These are phyloP conservation scores for Eucalyptus viminalis DNA, from an alignment of 345 rosid genomes.

Conservation along the genomic window DNA sequence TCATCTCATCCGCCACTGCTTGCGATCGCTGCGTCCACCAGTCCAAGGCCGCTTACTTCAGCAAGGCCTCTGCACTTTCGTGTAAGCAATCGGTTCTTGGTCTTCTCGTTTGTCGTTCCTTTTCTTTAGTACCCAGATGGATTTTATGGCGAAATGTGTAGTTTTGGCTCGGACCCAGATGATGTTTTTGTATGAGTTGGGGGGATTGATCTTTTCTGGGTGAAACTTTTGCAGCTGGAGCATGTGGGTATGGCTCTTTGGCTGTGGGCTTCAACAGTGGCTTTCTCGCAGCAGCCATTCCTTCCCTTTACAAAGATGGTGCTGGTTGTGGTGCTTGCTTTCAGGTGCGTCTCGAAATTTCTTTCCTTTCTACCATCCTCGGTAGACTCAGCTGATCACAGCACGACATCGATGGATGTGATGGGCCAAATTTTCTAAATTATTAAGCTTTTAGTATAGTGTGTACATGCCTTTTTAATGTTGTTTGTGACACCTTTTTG, in stretches of 20 bases:
- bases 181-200: neutral
- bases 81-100: conserved; percentile 8
- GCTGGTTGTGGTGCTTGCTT: conserved; percentile 91
- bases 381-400: neutral
- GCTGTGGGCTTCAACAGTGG: conserved; percentile 60
- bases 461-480: neutral
- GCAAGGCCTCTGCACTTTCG: conserved; percentile 53
- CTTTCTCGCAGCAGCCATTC: conserved; percentile 54
- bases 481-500: neutral
- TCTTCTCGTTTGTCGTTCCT: neutral
- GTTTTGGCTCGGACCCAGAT: conserved; percentile 1
- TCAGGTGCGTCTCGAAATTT: conserved; percentile 23
- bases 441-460: neutral
- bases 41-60: conserved; percentile 63
- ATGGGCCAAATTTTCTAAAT: neutral
- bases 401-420: neutral
- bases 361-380: neutral
- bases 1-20: conserved; percentile 40
- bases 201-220: conserved; percentile 6
- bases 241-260: conserved; percentile 76
- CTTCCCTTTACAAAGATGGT: conserved; percentile 76
- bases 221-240: conserved; percentile 56
- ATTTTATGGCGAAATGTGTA: neutral
- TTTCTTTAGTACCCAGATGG: neutral
- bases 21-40: conserved; percentile 82